Evolutionary conservation across 257 asterid genomes (phyloP), one percentile per base, ranked within the genome.

Genomic region (Solanum dulcamara): DNA sequence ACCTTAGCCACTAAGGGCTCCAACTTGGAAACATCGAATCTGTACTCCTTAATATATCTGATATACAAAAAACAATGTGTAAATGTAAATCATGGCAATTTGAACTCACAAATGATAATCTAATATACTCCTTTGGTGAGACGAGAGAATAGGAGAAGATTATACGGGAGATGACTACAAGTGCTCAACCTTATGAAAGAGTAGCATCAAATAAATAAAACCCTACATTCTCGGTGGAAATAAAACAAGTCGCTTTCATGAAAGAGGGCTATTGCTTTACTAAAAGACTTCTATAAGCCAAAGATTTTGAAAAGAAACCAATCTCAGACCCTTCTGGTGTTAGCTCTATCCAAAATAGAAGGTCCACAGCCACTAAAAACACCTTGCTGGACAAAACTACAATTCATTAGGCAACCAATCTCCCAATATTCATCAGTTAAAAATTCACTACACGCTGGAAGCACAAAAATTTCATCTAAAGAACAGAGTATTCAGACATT

Each of bases 11-110:
- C 83, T 28, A 79, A 28, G 17, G 83, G 83, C 64, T 79, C 83
- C 94, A 96, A 85, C 92, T 94, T 96, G 72, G 99, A 94, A 89
- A 94, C 35, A 57, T 97, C 98, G 83, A 97, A 89, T 88, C 94
- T 91, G 92, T 97, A 95, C 90, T 95, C 98, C 32, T 85, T 46
- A 84, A 94, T 93, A 90, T 91, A 97, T 87, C 99, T 97, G 83
- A 8, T 28, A 46, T 10, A 79, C 30, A 77, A 77, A 72, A 77
- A 48, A 7, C 1, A 20, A 48, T 6, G 7, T 40, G 22, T 40
- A 5, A n/a, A 77, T 48, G 28, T 17, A 79, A 48, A 42, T 4
- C 64, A 48, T 28, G 28, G 44, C 18, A 79, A 15, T 46, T 79
- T 79, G 64, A 79, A 2, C 55, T n/a, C n/a, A 75, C 81, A 75